Evolutionary conservation across 768 basidiomycete species (phyloP).

Genomic region (Mycena rosella): DNA sequence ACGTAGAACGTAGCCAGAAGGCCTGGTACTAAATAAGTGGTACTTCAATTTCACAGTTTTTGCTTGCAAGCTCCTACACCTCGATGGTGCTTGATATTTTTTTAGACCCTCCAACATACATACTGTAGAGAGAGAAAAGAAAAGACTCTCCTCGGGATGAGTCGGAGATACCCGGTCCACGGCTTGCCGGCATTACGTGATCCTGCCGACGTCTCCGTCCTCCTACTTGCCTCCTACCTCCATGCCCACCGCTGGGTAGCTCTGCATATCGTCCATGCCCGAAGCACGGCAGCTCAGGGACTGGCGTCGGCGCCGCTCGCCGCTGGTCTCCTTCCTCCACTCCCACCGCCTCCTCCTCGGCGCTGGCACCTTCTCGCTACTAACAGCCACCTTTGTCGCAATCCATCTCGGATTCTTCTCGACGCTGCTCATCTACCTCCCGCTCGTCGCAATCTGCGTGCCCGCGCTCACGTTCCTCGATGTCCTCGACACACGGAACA

Average conservation of each 20-base stretch:
- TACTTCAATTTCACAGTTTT: too few relatives aligned
- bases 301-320: conserved; percentile 32
- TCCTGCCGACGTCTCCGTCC: too few relatives aligned
- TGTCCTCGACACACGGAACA: conserved; percentile 18
- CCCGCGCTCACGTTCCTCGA: conserved; percentile 31
- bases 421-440: conserved; percentile 36
- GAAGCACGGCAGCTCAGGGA: conserved; percentile 12
- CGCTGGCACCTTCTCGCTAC: conserved; percentile 30
- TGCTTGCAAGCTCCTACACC: too few relatives aligned
- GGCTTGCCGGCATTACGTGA: too few relatives aligned
- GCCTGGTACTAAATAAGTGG: too few relatives aligned
- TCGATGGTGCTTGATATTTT: too few relatives aligned
- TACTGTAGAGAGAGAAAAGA: too few relatives aligned
- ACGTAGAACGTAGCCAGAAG: too few relatives aligned
- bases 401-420: conserved; percentile 38
- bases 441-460: conserved; percentile 36
- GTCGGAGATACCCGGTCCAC: too few relatives aligned
- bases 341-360: conserved; percentile 31
- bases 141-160: too few relatives aligned
- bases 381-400: conserved; percentile 32
- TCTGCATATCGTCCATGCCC: not conserved
- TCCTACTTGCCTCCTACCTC: not conserved
- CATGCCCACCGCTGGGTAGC: conserved; percentile 16
- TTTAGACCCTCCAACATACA: too few relatives aligned
- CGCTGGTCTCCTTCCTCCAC: conserved; percentile 23